phyloP scores from a whole-genome alignment of 1,284 basidiomycete genomes.

The Phellinidium pouzarii region DNA sequence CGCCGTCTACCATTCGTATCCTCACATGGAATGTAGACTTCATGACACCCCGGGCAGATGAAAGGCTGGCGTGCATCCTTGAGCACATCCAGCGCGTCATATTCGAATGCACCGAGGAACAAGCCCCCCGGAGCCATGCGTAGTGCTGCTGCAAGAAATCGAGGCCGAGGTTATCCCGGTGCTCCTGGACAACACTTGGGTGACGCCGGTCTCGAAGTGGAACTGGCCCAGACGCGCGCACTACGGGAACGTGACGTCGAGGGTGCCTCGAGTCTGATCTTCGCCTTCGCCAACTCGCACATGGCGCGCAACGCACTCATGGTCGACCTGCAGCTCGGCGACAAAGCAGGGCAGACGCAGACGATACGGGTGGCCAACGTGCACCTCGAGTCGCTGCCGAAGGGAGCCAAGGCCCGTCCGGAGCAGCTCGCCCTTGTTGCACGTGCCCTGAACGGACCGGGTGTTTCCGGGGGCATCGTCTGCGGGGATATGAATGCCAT shows the following conservation, averaged over 20 bases:
- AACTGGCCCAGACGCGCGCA: conserved; percentile 43
- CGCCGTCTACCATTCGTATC: conserved; percentile 40
- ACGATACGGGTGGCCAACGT: conserved; percentile 58
- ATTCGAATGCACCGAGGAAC: conserved; percentile 35
- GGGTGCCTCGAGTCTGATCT: conserved; percentile 32
- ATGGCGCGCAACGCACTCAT: conserved; percentile 50
- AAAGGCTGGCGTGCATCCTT: conserved; percentile 43
- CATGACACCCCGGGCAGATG: conserved; percentile 28
- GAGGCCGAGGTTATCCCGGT: conserved; percentile 34
- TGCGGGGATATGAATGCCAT: conserved; percentile 69
- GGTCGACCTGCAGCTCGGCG: conserved; percentile 46
- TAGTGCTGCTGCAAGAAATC: conserved; percentile 64
- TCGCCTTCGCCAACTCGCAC: conserved; percentile 43
- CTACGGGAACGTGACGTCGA: conserved; percentile 59
- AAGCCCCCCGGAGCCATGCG: conserved; percentile 47
- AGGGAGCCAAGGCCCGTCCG: conserved; percentile 38
- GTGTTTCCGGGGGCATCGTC: conserved; percentile 49
- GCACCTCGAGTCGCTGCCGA: conserved; percentile 56
- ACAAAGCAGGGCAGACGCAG: conserved; percentile 28
- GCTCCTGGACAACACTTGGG: conserved; percentile 52
- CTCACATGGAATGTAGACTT: conserved; percentile 67
- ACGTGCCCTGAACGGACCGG: conserved; percentile 38
- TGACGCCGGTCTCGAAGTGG: conserved; percentile 44
- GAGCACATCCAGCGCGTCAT: conserved; percentile 46
- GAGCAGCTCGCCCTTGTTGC: conserved; percentile 47